Conservation (phyloP, 257 asterid genomes). For the Nicotiana benthamiana region DNA sequence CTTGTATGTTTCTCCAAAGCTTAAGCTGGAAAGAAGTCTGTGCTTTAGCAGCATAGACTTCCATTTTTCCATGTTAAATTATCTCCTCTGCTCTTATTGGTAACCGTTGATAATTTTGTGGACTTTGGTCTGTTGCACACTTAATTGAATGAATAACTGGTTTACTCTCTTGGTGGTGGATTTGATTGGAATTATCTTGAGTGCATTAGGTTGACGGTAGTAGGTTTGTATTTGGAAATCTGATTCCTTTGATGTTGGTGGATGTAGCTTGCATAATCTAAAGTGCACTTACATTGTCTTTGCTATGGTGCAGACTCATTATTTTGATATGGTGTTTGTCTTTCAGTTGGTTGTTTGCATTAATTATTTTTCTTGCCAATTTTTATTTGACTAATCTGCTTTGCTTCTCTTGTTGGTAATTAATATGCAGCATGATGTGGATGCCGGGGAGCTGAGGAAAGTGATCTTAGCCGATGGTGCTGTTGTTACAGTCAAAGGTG, state of each 20-base stretch:
- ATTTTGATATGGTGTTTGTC: not conserved
- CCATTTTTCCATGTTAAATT: not conserved
- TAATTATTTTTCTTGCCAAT: not conserved
- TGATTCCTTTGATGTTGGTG: not conserved
- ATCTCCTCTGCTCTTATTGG: not conserved
- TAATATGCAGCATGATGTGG: conserved; percentile 52
- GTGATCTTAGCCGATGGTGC: conserved; percentile 91
- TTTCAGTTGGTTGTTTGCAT: not conserved
- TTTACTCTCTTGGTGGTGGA: not conserved
- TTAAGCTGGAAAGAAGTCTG: not conserved
- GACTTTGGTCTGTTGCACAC: not conserved
- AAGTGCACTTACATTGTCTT: not conserved
- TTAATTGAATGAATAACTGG: not conserved
- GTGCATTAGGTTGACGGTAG: not conserved
- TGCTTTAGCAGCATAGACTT: not conserved
- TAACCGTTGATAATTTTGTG: not conserved
- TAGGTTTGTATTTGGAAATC: not conserved
- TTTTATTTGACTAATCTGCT: not conserved
- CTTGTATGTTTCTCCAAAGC: not conserved
- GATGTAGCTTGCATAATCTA: not conserved
- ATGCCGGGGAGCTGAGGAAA: conserved; percentile 78
- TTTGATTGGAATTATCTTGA: not conserved
- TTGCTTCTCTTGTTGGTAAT: not conserved
- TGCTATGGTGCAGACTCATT: not conserved
- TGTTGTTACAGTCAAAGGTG: conserved; percentile 90